Percentiles rank a stretch among this genome's conserved stretches.
These are phyloP conservation scores for Pholiota microspora DNA, from an alignment of 768 basidiomycete species.

Conservation along the genomic window DNA sequence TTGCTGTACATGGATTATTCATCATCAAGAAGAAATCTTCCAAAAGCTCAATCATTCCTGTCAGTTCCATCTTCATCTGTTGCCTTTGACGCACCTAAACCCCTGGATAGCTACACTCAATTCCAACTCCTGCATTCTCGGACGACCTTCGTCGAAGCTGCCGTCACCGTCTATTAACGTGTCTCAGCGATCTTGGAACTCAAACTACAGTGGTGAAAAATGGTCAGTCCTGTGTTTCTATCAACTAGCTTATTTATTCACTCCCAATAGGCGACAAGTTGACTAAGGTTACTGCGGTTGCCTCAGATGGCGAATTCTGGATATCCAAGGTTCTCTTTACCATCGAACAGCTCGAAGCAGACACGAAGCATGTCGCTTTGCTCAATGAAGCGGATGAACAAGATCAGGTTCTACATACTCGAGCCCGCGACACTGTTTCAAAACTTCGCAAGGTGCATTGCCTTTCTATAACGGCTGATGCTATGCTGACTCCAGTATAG, in stretches of 20 bases:
- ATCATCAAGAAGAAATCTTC: conserved; percentile 68
- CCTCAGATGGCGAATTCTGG: conserved; percentile 81
- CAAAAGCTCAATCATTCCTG: conserved; percentile 57
- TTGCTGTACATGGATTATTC: conserved; percentile 81
- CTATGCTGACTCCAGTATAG: conserved; percentile 10
- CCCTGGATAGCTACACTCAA: conserved; percentile 49
- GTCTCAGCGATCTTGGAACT: conserved; percentile 70
- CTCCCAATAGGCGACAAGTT: conserved; percentile 41
- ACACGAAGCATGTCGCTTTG: conserved; percentile 63
- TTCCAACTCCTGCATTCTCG: conserved; percentile 69
- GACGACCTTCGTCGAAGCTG: conserved; percentile 67
- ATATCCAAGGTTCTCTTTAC: conserved; percentile 60
- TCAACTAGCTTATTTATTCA: not conserved
- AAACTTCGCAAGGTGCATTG: conserved; percentile 44
- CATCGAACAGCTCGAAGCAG: conserved; percentile 56
- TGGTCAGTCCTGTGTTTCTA: conserved; percentile 33
- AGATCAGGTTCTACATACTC: conserved; percentile 41
- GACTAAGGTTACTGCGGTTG: conserved; percentile 54
- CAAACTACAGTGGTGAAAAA: conserved; percentile 51
- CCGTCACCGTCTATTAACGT: conserved; percentile 66
- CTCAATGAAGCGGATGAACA: conserved; percentile 57
- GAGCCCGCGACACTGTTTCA: conserved; percentile 39
- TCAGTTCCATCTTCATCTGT: conserved; percentile 33
- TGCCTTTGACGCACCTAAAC: not conserved
- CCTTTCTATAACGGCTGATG: not conserved